Base-by-base conservation (phyloP, 2,329 filamentous ascomycete species). In the Mariannaea sp. region DNA sequence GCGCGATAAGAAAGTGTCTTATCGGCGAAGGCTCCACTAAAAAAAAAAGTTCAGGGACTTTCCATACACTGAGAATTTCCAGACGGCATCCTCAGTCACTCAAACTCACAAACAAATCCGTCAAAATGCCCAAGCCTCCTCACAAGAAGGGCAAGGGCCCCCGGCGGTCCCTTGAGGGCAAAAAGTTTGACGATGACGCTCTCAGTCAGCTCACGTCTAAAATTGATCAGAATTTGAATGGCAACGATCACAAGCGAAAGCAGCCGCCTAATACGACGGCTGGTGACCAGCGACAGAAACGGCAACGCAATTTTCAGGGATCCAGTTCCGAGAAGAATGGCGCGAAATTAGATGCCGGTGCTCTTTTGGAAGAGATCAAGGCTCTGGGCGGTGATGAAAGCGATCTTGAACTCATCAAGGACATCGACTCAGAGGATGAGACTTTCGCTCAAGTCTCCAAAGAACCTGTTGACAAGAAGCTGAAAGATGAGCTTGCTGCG, bases 331-430 rank as follows among this genome's bases (percentile, higher is more conserved):
- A 57, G 4, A 71, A 66, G 61, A 61, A 61, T 19, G 49, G 56
- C 29, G 26, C 39, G 13, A 61, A 67, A 9, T 64, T 69, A 19
- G 69, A 69, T 17, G 61, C 69, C n/a, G 72, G 74, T 26, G 67
- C 70, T 10, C 72, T 88, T 4, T 71, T 88, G 7, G 79, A 83
- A 50, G 86, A 88, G 64, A 88, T 88, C 56, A 76, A 79, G 58
- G 83, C 82, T 12, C 73, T 89, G 2, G 86, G 85, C 3, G 86
- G 86, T 12, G 83, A 86, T 47, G 82, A 88, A 68, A 77, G 83
- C 35, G 86, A 88, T 58, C 68, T 86, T 36, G 80, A 83, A 29
- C 77, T 88, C 27, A 79, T 88, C 47, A 80, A 77, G 35, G 82
- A 80, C 53, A 72, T 75, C 10, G 71, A 75, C 27, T 77, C 75